Percentiles rank a stretch among this genome's conserved stretches.
phyloP scores from a whole-genome alignment of 2,329 filamentous ascomycete genomes.

The Arachnomyces sp. region DNA sequence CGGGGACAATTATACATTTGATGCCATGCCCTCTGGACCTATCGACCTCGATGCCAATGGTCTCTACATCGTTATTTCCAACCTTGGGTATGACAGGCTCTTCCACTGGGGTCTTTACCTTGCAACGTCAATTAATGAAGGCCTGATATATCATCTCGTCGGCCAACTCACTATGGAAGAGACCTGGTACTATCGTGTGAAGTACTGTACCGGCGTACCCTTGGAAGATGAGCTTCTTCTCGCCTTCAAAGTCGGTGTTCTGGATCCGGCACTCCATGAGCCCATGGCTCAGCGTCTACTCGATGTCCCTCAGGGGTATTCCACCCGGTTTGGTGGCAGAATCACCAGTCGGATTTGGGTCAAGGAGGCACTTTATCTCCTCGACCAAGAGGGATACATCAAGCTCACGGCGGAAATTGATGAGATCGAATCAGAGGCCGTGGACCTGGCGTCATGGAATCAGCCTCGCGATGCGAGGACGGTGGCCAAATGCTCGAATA shows the following conservation, averaged over 20 bases:
- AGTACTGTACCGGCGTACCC: too few species aligned
- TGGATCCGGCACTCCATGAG: slow-evolving; percentile 14
- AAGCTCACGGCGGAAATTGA: slow-evolving; percentile 9
- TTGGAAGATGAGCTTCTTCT: slow-evolving; percentile 5
- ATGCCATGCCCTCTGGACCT: not conserved
- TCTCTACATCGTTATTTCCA: slow-evolving; percentile 18
- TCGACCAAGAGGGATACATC: slow-evolving; percentile 20
- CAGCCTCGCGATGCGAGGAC: slow-evolving; percentile 1
- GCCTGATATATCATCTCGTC: slow-evolving; percentile 16
- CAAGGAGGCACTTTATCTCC: slow-evolving; percentile 17
- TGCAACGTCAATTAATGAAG: slow-evolving; percentile 7
- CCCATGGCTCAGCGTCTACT: slow-evolving; percentile 12
- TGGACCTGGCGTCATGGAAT: not conserved
- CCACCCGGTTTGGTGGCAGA: slow-evolving; percentile 14
- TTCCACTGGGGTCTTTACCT: slow-evolving; percentile 22
- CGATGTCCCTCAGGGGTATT: slow-evolving; percentile 14
- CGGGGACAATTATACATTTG: too few species aligned
- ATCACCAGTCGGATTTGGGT: slow-evolving; percentile 18
- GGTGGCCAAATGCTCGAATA: too few species aligned
- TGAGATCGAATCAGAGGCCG: slow-evolving; percentile 16
- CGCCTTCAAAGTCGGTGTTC: slow-evolving; percentile 16
- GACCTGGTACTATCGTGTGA: not conserved
- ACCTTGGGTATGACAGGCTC: slow-evolving; percentile 10
- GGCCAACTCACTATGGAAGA: slow-evolving; percentile 6
- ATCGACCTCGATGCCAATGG: slow-evolving; percentile 6